Evolutionary conservation across 805 yeast genomes (phyloP), one percentile per base, ranked within the genome.

Genomic region (Cyberlindnera euphorbiiphila): DNA sequence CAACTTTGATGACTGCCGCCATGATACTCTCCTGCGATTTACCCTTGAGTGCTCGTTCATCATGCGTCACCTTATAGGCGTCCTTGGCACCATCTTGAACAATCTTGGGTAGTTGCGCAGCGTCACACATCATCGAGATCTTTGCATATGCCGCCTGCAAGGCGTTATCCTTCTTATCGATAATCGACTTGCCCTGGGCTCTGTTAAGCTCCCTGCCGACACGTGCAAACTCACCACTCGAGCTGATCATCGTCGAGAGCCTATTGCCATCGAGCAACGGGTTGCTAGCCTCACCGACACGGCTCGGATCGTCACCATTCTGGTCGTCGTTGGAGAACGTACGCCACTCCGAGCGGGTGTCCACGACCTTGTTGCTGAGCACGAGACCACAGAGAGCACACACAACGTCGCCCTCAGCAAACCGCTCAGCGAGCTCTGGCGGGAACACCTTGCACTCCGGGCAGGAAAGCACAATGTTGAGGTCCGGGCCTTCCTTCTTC

Each of bases 61-160:
- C 97, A 53, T 86, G 80, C 15, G 91, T 95, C 39, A 89, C 62
- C 59, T 89, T 88, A 61, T 85, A 93, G 18, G 94, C 96, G 63
- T 93, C 97, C 59, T 93, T 93, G 19, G 98, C 96, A 49, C 96
- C 94, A 62, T 93, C 98, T 57, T 88, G 96, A 4, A 93, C 98
- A 45, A 93, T 86, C 56, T 85, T 83, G 9, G 98, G 97, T 37
- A 91, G 65, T 59, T 88, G 93, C 49, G 86, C 93, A 10, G 96
- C 97, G 59, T 93, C 98, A 63, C 98, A 93, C 83, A 93, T 82
- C 66, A 87, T 95, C 2, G 96, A 81, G 26, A 91, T 88, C 60
- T 81, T 85, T 13, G 93, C 80, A 62, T 83, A 93, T 2, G 97
- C 97, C 1, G 89, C 76, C 43, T 88, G 85, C 34, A 91, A 69